Conservation (phyloP, 73 alveolate species). For the Urostyla sp. region DNA sequence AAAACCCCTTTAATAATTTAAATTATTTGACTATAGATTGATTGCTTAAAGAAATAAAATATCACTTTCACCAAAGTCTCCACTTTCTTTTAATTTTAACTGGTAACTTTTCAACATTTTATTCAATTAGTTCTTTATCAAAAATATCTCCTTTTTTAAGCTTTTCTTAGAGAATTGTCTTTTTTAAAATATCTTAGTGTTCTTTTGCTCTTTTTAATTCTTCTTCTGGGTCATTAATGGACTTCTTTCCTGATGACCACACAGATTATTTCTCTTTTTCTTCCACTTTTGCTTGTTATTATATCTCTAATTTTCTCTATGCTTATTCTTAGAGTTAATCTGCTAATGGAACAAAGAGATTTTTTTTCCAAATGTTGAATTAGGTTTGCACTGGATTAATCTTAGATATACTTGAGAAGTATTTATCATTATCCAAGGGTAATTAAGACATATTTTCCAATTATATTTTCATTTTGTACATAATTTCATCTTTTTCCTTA, state of each 20-base stretch:
- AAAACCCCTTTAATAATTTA: no score
- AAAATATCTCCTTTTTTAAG: conserved; percentile 7
- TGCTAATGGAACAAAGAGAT: conserved; percentile 53
- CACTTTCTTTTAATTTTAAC: conserved; percentile 46
- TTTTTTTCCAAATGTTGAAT: conserved; percentile 61
- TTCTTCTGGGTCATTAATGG: conserved; percentile 8
- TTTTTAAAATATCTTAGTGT: conserved; percentile 35
- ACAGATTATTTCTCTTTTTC: conserved; percentile 53
- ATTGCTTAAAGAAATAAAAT: neutral
- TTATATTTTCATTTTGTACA: conserved; percentile 42
- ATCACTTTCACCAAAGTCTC: conserved; percentile 59
- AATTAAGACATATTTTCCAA: conserved; percentile 41
- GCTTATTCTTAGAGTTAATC: conserved; percentile 69
- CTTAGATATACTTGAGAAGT: conserved; percentile 1
- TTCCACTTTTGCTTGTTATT: conserved; percentile 31
- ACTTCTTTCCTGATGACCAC: conserved; percentile 36
- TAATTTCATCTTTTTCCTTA: conserved; percentile 59
- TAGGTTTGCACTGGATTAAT: conserved; percentile 34
- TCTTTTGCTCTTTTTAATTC: conserved; percentile 26
- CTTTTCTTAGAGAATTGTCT: conserved; percentile 8
- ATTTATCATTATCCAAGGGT: conserved; percentile 50
- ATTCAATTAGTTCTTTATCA: conserved; percentile 42
- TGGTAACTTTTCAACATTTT: conserved; percentile 55
- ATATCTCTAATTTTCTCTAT: conserved; percentile 52
- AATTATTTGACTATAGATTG: no score